A percentile compares a stretch with the other conserved stretches of the same genome.
Evolutionary conservation across 176 grass and related monocot genomes (phyloP).

Genomic region (Eragrostis curvula): DNA sequence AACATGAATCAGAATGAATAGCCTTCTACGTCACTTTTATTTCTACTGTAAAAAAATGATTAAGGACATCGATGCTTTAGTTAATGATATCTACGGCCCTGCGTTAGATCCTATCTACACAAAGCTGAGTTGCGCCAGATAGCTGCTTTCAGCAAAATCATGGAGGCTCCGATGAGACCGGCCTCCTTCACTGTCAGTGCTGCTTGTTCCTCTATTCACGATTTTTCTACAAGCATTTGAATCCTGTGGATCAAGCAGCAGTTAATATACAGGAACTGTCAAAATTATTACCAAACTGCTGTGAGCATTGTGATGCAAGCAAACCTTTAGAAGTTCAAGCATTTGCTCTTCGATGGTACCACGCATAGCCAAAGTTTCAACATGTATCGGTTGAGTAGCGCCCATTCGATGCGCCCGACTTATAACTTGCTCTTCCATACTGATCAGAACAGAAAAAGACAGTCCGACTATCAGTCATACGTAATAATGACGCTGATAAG

Average conservation of each 20-base stretch:
- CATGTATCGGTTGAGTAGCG: slow-evolving; percentile 85
- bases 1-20: background rate
- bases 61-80: background rate
- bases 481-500: background rate
- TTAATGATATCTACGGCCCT: background rate
- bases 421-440: slow-evolving; percentile 97
- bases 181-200: slow-evolving; percentile 64
- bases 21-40: background rate
- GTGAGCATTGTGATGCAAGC: slow-evolving; percentile 5
- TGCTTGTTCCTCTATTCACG: slow-evolving; percentile 59
- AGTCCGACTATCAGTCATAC: background rate
- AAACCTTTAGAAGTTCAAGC: slow-evolving; percentile 81
- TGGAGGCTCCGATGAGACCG: slow-evolving; percentile 70
- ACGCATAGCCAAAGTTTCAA: slow-evolving; percentile 88
- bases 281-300: background rate
- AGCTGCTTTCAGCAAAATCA: slow-evolving; percentile 96
- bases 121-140: slow-evolving; percentile 71
- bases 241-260: slow-evolving; percentile 52
- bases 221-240: slow-evolving; percentile 68
- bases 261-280: background rate
- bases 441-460: slow-evolving; percentile 47
- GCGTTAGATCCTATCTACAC: slow-evolving; percentile 53
- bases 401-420: slow-evolving; percentile 96
- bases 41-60: slow-evolving; percentile 18
- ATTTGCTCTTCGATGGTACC: slow-evolving; percentile 99